Percentiles rank a stretch among this genome's conserved stretches.
Evolutionary conservation across 1,139 yeast species (phyloP).

Genomic region (Scheffersomyces parashehatae): DNA sequence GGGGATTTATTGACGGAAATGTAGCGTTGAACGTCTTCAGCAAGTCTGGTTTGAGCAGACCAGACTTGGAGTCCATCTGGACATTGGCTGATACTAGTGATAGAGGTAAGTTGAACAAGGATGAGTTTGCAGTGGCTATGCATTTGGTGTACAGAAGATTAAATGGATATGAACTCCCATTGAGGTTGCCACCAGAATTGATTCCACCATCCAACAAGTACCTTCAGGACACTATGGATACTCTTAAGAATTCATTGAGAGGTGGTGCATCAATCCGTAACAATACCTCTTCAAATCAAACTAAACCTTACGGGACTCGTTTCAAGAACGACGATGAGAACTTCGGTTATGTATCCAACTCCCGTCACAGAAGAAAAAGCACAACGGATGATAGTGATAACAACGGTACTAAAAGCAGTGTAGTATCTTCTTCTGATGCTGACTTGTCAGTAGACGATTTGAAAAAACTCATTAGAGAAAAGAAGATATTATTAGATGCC

Average conservation of each 20-base stretch:
- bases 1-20: constrained; percentile 76
- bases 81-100: constrained; percentile 71
- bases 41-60: constrained; percentile 83
- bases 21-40: constrained; percentile 86
- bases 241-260: constrained; percentile 45
- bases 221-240: constrained; percentile 45
- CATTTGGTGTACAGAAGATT: constrained; percentile 74
- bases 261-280: constrained; percentile 34
- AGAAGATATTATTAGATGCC: constrained; percentile 68
- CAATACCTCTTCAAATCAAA: constrained; percentile 39
- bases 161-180: constrained; percentile 75
- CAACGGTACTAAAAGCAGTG: constrained; percentile 13
- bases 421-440: constrained; percentile 26
- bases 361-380: constrained; percentile 57
- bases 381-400: constrained; percentile 13
- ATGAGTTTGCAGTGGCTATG: constrained; percentile 83
- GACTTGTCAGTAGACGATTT: constrained; percentile 50
- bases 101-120: constrained; percentile 71
- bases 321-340: constrained; percentile 69
- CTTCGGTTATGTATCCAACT: constrained; percentile 63
- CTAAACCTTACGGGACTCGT: constrained; percentile 54
- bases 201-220: constrained; percentile 79
- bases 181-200: constrained; percentile 67
- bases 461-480: constrained; percentile 66
- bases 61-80: constrained; percentile 90